phyloP scores from a whole-genome alignment of 495 filamentous ascomycete genomes.

The Neurospora africana region DNA sequence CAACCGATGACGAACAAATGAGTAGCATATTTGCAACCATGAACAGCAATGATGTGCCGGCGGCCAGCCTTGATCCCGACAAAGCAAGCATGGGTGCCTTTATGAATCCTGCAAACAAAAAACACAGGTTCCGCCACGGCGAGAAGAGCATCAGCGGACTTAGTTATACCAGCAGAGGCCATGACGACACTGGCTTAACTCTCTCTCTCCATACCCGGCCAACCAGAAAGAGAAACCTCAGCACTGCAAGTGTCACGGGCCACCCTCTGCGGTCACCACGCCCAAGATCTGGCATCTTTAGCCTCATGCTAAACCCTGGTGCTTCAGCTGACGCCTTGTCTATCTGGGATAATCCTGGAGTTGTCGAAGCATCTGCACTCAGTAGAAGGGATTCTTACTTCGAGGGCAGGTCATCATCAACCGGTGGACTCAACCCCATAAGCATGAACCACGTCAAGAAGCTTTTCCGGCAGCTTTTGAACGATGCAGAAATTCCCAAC shows the following conservation, averaged over 20 bases:
- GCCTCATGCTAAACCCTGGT: conserved; percentile 19
- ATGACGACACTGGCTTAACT: conserved; percentile 27
- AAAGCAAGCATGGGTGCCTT: conserved; percentile 39
- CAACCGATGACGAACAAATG: conserved; percentile 84
- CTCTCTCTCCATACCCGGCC: conserved; percentile 48
- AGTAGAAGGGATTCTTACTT: conserved; percentile 79
- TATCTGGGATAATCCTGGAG: conserved; percentile 23
- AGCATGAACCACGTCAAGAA: conserved; percentile 81
- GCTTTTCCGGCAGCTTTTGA: conserved; percentile 71
- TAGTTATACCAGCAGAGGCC: conserved; percentile 46
- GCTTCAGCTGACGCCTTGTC: conserved; percentile 33
- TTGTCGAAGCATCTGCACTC: conserved; percentile 43
- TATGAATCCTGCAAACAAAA: conserved; percentile 51
- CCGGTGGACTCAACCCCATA: conserved; percentile 71
- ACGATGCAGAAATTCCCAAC: conserved; percentile 64
- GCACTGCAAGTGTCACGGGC: conserved; percentile 55
- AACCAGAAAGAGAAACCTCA: conserved; percentile 63
- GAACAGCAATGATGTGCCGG: conserved; percentile 31
- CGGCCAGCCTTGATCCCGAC: conserved; percentile 37
- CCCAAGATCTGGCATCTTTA: conserved; percentile 33
- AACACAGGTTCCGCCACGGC: conserved; percentile 57
- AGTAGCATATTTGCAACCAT: conserved; percentile 75
- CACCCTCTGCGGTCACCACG: conserved; percentile 61
- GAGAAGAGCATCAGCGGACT: conserved; percentile 59
- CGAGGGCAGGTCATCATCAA: conserved; percentile 59